Percentiles rank a stretch among this genome's conserved stretches.
phyloP scores from a whole-genome alignment of 2,329 filamentous ascomycete genomes.

The Septoria petroselini region DNA sequence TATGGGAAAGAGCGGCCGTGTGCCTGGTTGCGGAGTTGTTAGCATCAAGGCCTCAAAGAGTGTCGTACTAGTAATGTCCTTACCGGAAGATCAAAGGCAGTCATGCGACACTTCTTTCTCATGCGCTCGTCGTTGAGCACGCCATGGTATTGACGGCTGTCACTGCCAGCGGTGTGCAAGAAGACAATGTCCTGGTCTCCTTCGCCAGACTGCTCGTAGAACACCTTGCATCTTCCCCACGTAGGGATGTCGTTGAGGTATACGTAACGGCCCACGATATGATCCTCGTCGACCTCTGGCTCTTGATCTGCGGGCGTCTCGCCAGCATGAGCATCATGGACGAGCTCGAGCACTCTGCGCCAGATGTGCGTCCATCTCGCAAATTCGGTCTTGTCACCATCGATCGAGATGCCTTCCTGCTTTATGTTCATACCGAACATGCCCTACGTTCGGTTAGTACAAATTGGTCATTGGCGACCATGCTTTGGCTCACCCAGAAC shows the following conservation, averaged over 20 bases:
- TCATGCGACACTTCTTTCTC: conserved; percentile 50
- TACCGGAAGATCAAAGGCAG: conserved; percentile 49
- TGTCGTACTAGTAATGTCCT: background rate
- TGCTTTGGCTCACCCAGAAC: conserved; percentile 43
- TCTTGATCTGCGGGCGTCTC: conserved; percentile 44
- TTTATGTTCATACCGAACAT: conserved; percentile 49
- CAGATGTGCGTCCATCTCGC: conserved; percentile 48
- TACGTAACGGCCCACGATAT: conserved; percentile 48
- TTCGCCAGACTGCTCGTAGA: conserved; percentile 49
- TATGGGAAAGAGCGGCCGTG: conserved; percentile 51
- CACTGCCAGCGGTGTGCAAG: conserved; percentile 43
- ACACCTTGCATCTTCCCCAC: conserved; percentile 51
- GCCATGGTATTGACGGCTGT: conserved; percentile 51
- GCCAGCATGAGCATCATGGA: conserved; percentile 49
- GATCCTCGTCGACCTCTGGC: conserved; percentile 41
- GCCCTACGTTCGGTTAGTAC: conserved; percentile 23
- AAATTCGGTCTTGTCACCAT: conserved; percentile 48
- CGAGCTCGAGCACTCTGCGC: conserved; percentile 49
- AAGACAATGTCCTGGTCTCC: conserved; percentile 47
- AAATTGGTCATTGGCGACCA: conserved; percentile 7
- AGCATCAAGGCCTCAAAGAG: background rate
- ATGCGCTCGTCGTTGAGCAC: conserved; percentile 51
- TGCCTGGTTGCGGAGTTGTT: conserved; percentile 25
- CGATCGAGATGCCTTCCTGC: conserved; percentile 48
- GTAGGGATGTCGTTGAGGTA: conserved; percentile 45